These are phyloP conservation scores for Populus euphratica DNA, from an alignment of 345 rosid species.

Conservation along the genomic window DNA sequence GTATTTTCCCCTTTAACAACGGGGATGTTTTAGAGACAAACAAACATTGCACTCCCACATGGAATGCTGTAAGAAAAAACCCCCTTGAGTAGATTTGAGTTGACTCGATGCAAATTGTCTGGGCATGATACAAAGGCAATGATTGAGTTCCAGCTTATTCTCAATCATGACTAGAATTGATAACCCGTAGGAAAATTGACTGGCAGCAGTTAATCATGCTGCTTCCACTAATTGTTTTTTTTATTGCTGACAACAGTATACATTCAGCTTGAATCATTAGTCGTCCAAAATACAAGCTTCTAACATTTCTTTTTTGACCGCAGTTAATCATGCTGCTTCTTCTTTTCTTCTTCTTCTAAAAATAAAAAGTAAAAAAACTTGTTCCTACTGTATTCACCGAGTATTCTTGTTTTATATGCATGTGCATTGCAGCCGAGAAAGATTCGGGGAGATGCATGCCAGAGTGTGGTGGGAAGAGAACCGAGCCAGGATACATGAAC, in stretches of 20 bases:
- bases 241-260: neutral
- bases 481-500: slow-evolving; percentile 87
- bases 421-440: slow-evolving; percentile 69
- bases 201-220: slow-evolving; percentile 11
- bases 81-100: slow-evolving; percentile 1
- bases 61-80: neutral
- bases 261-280: slow-evolving; percentile 1
- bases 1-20: neutral
- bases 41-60: neutral
- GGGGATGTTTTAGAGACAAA: neutral
- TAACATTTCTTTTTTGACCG: neutral
- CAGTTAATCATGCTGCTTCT: no score
- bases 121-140: neutral
- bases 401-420: neutral
- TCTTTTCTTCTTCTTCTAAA: no score
- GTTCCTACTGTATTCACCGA: neutral
- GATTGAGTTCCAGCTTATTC: slow-evolving; percentile 18
- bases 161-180: slow-evolving; percentile 20
- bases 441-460: slow-evolving; percentile 94
- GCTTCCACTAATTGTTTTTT: slow-evolving; percentile 7
- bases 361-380: no score
- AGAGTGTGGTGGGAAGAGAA: slow-evolving; percentile 99
- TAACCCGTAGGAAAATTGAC: slow-evolving; percentile 15
- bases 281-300: neutral
- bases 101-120: slow-evolving; percentile 17